Percentiles rank a stretch among this genome's conserved stretches.
phyloP scores from a whole-genome alignment of 192 early-diverging fungal species.

The Podila verticillata region DNA sequence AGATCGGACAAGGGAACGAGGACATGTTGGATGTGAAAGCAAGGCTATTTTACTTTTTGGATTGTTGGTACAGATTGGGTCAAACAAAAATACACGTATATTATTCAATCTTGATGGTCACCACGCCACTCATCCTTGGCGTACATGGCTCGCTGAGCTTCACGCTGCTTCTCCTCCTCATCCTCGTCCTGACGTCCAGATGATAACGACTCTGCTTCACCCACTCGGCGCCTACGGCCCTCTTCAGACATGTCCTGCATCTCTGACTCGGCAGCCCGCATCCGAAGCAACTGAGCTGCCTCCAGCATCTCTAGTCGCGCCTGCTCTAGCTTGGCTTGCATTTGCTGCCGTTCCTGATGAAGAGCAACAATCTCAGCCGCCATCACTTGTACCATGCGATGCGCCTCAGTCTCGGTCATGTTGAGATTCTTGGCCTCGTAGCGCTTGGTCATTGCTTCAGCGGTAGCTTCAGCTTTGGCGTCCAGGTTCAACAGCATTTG shows the following conservation, averaged over 20 bases:
- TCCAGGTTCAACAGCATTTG: constrained; percentile 4
- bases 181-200: background rate
- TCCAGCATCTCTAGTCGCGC: constrained; percentile 41
- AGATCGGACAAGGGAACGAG: too few species aligned
- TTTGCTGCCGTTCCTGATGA: constrained; percentile 23
- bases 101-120: too few species aligned
- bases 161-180: constrained; percentile 2
- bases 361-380: constrained; percentile 34
- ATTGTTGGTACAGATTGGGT: too few species aligned
- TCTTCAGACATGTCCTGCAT: constrained; percentile 14
- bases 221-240: background rate
- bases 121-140: constrained; percentile 15
- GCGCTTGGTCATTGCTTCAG: constrained; percentile 44
- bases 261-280: constrained; percentile 18
- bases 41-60: too few species aligned
- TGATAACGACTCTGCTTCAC: background rate
- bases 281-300: constrained; percentile 29
- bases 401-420: constrained; percentile 48
- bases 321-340: constrained; percentile 19
- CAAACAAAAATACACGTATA: too few species aligned
- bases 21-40: too few species aligned
- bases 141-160: constrained; percentile 2
- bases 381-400: constrained; percentile 44
- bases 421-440: constrained; percentile 44
- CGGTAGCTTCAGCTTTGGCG: constrained; percentile 22